Base-by-base conservation (phyloP, 352 stramenopile species). In the Globisporangium middletonii region DNA sequence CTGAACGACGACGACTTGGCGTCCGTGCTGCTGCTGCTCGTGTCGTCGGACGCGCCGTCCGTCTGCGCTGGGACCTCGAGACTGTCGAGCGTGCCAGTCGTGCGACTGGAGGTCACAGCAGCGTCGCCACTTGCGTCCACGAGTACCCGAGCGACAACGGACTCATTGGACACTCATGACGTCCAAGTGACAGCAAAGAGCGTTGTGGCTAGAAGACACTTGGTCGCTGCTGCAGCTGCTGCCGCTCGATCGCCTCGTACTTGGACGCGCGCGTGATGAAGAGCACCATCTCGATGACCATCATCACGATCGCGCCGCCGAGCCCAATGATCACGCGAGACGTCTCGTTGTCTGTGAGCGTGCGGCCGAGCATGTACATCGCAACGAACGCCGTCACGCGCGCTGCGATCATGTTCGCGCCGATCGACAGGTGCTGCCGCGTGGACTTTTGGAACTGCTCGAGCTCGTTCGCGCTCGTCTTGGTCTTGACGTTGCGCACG, bases 251-350 rank as follows among this genome's bases (percentile, higher is more conserved):
- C 19, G 57, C 67, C 41, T 92, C 79, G 28, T 79, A 74, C 65
- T 91, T 91, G 50, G 80, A 67, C 1, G 81, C 75, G 7, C 85
- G 76, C 16, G 83, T 55, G 64, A 95, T 95, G 64, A 86, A 95
- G 46, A 95, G 67, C 44, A 92, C 68, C 85, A 95, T 95, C 62
- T 95, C 85, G 47, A 95, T 76, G 35, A 95, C 62, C 83, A 92
- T 93, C 85, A 95, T 95, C 52, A 55, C 73, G 64, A 95, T 87
- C 12, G 85, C 81, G 27, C 77, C 83, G 41, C 65, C 73, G 8
- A 95, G 67, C 1, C 85, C 85, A 26, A 74, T 55, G 26, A 95
- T 68, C 30, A 90, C 65, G 50, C 81, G 68, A 77, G 62, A 82
- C 27, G 85, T 95, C 60, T 95, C 79, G 54, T 76, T 87, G 42